These are phyloP conservation scores for Dryas octopetala DNA, from an alignment of 306 rosid genomes.

Conservation along the genomic window DNA sequence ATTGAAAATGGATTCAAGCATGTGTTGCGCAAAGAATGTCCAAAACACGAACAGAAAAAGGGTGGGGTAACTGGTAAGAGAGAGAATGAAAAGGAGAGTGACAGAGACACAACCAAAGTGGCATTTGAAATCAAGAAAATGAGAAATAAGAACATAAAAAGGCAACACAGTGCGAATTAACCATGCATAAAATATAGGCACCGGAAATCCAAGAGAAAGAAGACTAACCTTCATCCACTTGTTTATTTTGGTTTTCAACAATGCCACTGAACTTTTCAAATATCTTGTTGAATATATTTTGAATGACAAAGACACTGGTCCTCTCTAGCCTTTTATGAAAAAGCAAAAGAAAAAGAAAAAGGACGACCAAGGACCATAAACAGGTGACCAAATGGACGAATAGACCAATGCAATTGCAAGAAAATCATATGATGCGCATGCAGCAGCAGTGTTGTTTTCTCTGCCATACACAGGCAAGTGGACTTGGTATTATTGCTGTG, in stretches of 20 bases:
- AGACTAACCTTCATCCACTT: constrained; percentile 11
- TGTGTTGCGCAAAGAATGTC: background rate
- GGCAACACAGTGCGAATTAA: background rate
- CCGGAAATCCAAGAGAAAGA: background rate
- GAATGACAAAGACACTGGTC: constrained; percentile 9
- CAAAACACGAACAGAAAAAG: background rate
- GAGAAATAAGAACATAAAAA: background rate
- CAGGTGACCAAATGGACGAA: constrained; percentile 30
- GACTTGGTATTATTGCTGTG: constrained; percentile 21
- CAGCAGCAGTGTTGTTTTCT: constrained; percentile 17
- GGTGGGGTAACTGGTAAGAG: no score
- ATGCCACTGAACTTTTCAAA: background rate
- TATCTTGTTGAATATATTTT: constrained; percentile 10
- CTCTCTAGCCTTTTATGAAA: background rate
- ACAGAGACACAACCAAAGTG: background rate
- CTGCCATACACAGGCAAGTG: constrained; percentile 25
- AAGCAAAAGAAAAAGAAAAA: constrained; percentile 16
- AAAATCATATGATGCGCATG: constrained; percentile 29
- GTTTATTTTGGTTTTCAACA: background rate
- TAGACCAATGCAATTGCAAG: constrained; percentile 7
- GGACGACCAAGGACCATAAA: constrained; percentile 13
- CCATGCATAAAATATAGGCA: background rate
- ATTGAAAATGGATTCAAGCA: background rate
- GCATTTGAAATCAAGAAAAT: background rate
- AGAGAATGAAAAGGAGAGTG: background rate